Base-by-base conservation (phyloP, 2,329 filamentous ascomycete species). In the Colletotrichum sp. region DNA sequence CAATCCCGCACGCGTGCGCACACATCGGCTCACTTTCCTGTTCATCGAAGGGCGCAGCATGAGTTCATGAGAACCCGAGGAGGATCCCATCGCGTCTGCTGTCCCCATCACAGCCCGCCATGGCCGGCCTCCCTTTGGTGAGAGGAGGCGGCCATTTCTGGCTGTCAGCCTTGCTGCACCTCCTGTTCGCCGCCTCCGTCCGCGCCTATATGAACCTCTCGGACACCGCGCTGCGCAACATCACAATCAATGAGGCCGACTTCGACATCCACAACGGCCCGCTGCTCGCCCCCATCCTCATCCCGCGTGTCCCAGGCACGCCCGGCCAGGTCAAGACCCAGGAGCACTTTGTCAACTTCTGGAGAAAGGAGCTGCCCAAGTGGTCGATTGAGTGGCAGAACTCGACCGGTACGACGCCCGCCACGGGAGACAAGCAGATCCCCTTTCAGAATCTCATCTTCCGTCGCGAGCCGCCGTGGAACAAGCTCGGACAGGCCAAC, bases 401-500 rank as follows among this genome's bases (percentile, higher is more conserved):
- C 83, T 95, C 93, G 18, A 94, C 93, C 0, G 90, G 90, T 15
- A 93, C 87, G 71, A 96, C 94, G 0, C 94, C 94, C 1, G 88
- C 89, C 2, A 93, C 92, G 0, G 89, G 90, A 3, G 86, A 90
- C 67, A 89, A 88, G 76, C 86, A 93, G 52, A 84, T 96, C 0
- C 94, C 94, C 0, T 97, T 98, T 80, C 87, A 91, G 71, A 98
- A 98, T 81, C 86, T 98, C 55, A 93, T 98, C 68, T 91, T 94
- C 30, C 92, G 91, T 61, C 90, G 94, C 67, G 94, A 97, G 84
- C 95, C 95, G 57, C 95, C 95, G 9, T 95, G 94, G 92, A 88
- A 92, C 3, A 84, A 88, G 52, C 86, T 88, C 0, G 95, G 95
- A 0, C 91, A 96, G 81, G 91, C 94, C 16, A 93, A 93, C 67